These are phyloP conservation scores for Trichoderma reesei DNA, from an alignment of 495 filamentous ascomycete species.

Conservation along the genomic window DNA sequence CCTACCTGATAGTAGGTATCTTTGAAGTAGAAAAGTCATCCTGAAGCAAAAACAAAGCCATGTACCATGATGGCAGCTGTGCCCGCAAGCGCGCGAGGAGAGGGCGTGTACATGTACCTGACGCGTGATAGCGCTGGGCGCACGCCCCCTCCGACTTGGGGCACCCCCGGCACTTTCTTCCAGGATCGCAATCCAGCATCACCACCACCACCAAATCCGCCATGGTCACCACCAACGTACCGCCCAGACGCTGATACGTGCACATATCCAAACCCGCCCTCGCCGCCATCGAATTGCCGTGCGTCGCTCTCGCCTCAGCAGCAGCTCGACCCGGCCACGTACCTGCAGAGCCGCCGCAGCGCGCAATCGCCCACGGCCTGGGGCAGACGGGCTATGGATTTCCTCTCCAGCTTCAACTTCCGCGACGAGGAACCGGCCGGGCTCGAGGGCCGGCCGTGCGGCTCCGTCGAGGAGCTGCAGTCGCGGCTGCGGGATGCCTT, in stretches of 20 bases:
- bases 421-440: slow-evolving; percentile 20
- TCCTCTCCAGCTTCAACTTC: slow-evolving; percentile 15
- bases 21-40: too few species aligned
- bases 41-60: too few species aligned
- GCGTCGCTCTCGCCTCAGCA: background rate
- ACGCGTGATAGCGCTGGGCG: background rate
- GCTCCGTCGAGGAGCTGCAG: slow-evolving; percentile 31
- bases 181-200: background rate
- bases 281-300: background rate
- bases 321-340: background rate
- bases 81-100: background rate
- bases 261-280: background rate
- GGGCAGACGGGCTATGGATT: slow-evolving; percentile 17
- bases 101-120: too few species aligned
- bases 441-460: slow-evolving; percentile 25
- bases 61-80: background rate
- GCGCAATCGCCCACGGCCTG: background rate
- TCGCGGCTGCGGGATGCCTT: slow-evolving; percentile 26
- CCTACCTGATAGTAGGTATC: too few species aligned
- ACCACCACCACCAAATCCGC: background rate
- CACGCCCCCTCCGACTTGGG: background rate
- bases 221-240: background rate
- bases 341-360: background rate
- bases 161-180: background rate
- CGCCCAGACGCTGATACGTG: too few species aligned